These are phyloP conservation scores for Chrysosporium keratinophilum DNA, from an alignment of 2,329 filamentous ascomycete genomes.

Conservation along the genomic window DNA sequence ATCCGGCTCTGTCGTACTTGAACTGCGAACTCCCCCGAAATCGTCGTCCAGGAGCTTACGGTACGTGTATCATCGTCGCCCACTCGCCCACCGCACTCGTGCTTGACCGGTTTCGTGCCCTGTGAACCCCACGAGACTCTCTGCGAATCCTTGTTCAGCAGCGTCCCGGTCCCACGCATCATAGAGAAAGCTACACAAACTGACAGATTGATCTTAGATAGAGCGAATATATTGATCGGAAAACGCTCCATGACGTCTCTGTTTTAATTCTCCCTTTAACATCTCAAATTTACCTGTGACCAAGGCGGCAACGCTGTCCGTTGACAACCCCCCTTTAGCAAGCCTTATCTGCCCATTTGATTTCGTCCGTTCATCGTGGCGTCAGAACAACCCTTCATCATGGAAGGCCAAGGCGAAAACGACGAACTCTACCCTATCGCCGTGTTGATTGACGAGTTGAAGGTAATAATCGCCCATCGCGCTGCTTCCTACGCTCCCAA, in stretches of 20 bases:
- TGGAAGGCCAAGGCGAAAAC: constrained; percentile 85
- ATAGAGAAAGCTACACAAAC: constrained; percentile 6
- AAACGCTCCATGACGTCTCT: constrained; percentile 5
- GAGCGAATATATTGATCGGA: constrained; percentile 1
- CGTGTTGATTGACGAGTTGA: constrained; percentile 98
- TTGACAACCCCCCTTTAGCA: constrained; percentile 8
- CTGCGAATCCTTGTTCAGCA: constrained; percentile 11
- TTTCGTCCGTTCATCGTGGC: constrained; percentile 1
- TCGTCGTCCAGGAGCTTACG: neutral
- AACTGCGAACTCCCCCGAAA: neutral
- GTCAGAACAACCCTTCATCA: constrained; percentile 43
- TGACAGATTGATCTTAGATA: constrained; percentile 4
- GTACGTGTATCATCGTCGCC: constrained; percentile 1
- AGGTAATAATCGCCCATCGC: constrained; percentile 51
- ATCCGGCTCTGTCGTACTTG: neutral
- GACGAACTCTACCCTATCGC: constrained; percentile 99
- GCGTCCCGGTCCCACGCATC: constrained; percentile 3
- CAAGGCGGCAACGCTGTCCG: neutral
- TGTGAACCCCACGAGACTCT: constrained; percentile 12
- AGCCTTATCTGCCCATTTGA: neutral
- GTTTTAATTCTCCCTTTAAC: constrained; percentile 6
- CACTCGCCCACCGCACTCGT: neutral
- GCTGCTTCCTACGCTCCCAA: neutral
- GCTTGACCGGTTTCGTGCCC: constrained; percentile 9
- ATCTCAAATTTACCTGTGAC: neutral